Base-by-base conservation (phyloP, 2,329 filamentous ascomycete species). In the Sphaceloma murrayae region DNA sequence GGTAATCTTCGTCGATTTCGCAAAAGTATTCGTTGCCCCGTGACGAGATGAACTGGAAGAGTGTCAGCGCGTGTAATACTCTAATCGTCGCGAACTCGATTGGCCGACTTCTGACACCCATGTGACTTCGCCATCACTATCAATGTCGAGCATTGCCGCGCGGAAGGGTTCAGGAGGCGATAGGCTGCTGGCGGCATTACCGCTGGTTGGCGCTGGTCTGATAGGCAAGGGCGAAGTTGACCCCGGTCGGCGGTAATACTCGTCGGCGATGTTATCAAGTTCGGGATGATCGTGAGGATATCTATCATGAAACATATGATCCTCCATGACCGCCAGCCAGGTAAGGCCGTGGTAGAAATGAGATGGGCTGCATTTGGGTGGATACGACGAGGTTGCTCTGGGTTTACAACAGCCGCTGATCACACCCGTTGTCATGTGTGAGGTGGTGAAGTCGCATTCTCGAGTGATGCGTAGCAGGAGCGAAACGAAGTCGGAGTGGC, bases 21-120 rank as follows among this genome's bases (percentile, higher is more conserved):
- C 91, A 98, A 59, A 96, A 98, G 67, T 98, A 98, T 63, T 98
- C 91, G 67, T 98, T 96, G 53, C 91, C 91, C 46, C 91, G 78
- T 4, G 88, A 94, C 3, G 89, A 95, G 57, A 96, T 95, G 64
- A 98, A 98, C 91, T 98, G 60, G 39, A 5, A 9, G 27, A 32
- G 26, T 8, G 40, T 49, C 16, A 39, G 33, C 27, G 29, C 16
- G 6, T 10, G 18, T 14, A 19, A 31, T n/a, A 9, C 4, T 2
- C 14, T 9, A 14, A 14, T 21, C 26, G 36, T 22, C 31, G 14
- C 43, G 43, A 27, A 34, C 22, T 21, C 46, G 34, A 11, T 44
- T 29, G 27, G 43, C 42, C 42, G 32, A 45, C 42, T 34, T 45
- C 30, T 27, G 32, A 34, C 22, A 45, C 31, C 42, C 42, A 45